Evolutionary conservation across 306 rosid genomes (phyloP), one percentile per base, ranked within the genome.

Genomic region (Psophocarpus tetragonolobus): DNA sequence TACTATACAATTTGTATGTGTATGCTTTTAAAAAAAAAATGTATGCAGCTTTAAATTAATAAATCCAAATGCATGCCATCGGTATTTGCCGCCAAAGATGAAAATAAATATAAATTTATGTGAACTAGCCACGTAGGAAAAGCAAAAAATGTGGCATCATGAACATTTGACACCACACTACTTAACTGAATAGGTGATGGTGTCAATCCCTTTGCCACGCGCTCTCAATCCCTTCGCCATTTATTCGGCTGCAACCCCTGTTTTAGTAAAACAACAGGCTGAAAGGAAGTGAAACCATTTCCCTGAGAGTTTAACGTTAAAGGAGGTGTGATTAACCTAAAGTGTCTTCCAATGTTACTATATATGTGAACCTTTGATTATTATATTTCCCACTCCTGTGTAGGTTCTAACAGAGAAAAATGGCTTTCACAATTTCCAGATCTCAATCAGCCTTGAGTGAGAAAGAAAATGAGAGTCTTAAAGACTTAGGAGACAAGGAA

Each of bases 401-500:
- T 6, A 6, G 11, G 4, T 18, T 61, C 24, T 35, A 9, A 8
- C 9, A 10, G 18, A 51, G n/a, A 60, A 5, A 11, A 33, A 87
- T 87, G 92, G 87, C 71, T 64, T 86, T 71, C 83, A 33, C 62
- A n/a, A 10, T 83, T 53, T 83, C 85, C 27, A 74, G 63, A 71
- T 77, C 80, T 56, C 67, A 66, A 70, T 30, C 82, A 12, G 69
- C 87, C 53, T 29, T 87, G 41, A 36, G 89, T 18, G 91, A 87
- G 65, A 32, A 15, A 6, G 82, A 84, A 48, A 86, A 83, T 80
- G 74, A n/a, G 67, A 72, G 12, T 27, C 1, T 30, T 1, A 35
- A 78, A 14, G 3, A 11, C 8, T 3, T n/a, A 42, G 53, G 35
- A 35, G 70, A 73, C 7, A 84, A 72, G 45, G 78, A 76, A 38